phyloP scores from a whole-genome alignment of 1,139 yeast genomes.

The Saccharomyces uvarum region DNA sequence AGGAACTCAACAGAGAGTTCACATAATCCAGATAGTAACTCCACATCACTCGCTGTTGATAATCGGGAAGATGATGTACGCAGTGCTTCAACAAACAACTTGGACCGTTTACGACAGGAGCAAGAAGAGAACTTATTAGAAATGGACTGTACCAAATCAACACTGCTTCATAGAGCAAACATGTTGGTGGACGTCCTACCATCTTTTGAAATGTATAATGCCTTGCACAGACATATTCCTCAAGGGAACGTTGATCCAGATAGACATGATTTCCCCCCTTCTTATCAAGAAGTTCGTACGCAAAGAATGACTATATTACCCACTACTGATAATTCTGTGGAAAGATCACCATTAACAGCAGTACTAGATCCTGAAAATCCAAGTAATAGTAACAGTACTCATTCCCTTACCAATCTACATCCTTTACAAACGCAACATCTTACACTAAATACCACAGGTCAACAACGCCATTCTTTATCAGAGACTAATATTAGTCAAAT shows the following conservation, averaged over 20 bases:
- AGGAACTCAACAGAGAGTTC: neutral
- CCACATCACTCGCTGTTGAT: neutral
- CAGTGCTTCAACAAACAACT: neutral
- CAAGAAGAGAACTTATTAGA: neutral
- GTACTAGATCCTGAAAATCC: neutral
- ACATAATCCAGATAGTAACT: neutral
- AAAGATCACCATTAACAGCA: constrained; percentile 1
- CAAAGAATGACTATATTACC: constrained; percentile 5
- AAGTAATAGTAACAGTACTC: neutral
- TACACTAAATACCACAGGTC: constrained; percentile 8
- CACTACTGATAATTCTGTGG: constrained; percentile 1
- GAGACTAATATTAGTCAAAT: constrained; percentile 5
- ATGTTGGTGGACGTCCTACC: constrained; percentile 29
- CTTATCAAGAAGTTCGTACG: constrained; percentile 22
- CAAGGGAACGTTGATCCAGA: constrained; percentile 31
- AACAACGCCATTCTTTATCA: neutral
- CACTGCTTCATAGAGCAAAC: constrained; percentile 9
- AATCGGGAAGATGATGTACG: neutral
- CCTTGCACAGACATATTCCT: constrained; percentile 31
- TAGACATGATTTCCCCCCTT: constrained; percentile 30
- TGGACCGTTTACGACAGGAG: neutral
- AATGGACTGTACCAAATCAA: constrained; percentile 2
- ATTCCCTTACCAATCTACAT: constrained; percentile 12
- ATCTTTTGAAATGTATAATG: constrained; percentile 32
- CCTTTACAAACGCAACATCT: constrained; percentile 21